These are phyloP conservation scores for Talaromyces albobiverticillius DNA, from an alignment of 2,329 filamentous ascomycete genomes.

Conservation along the genomic window DNA sequence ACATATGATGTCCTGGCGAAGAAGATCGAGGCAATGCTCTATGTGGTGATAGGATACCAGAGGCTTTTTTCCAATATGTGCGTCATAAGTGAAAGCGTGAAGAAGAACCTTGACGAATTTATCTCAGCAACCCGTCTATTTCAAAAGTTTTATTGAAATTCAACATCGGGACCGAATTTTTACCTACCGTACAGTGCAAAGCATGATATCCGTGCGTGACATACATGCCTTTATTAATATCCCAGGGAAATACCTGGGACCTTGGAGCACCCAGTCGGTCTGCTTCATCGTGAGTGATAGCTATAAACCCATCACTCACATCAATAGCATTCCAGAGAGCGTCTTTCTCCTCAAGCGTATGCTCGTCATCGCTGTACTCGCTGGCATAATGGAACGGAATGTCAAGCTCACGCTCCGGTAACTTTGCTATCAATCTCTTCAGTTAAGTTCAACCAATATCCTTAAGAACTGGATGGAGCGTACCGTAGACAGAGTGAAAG, in stretches of 20 bases:
- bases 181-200: constrained; percentile 7
- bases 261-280: constrained; percentile 4
- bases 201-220: constrained; percentile 8
- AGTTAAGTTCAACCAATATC: not conserved
- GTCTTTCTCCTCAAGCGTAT: constrained; percentile 6
- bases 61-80: constrained; percentile 4
- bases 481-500: constrained; percentile 1
- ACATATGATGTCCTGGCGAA: constrained; percentile 10
- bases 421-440: not conserved
- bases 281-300: constrained; percentile 6
- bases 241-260: constrained; percentile 6
- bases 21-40: constrained; percentile 7
- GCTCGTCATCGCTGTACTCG: constrained; percentile 7
- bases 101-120: constrained; percentile 5
- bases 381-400: constrained; percentile 6
- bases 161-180: not conserved
- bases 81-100: constrained; percentile 7
- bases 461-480: too few relatives aligned
- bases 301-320: constrained; percentile 8
- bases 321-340: constrained; percentile 10
- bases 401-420: constrained; percentile 4
- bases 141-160: too few relatives aligned
- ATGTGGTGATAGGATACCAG: constrained; percentile 7
- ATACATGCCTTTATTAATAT: constrained; percentile 9
- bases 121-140: too few relatives aligned